Evolutionary conservation across 2,329 filamentous ascomycete species (phyloP).

Genomic region (Aspergillus piperis): DNA sequence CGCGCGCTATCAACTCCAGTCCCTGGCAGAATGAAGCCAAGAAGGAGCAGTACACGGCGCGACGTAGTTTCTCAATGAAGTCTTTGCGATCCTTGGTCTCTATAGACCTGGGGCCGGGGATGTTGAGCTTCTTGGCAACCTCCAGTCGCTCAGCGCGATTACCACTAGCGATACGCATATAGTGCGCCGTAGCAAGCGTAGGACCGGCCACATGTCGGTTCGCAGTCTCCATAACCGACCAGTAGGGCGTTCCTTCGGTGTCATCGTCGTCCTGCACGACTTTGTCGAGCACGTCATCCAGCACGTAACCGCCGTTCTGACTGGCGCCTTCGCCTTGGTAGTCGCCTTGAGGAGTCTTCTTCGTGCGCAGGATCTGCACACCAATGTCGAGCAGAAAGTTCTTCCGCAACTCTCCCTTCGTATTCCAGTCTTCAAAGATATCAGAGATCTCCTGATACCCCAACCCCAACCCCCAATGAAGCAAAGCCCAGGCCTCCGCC

Average conservation of each 20-base stretch:
- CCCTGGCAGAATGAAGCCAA: slow-evolving; percentile 66
- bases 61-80: slow-evolving; percentile 61
- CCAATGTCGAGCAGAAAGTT: slow-evolving; percentile 67
- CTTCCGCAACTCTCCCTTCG: slow-evolving; percentile 57
- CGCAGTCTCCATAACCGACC: slow-evolving; percentile 65
- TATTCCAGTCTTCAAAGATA: slow-evolving; percentile 63
- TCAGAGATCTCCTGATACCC: slow-evolving; percentile 61
- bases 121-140: slow-evolving; percentile 52
- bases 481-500: slow-evolving; percentile 66
- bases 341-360: slow-evolving; percentile 44
- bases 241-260: slow-evolving; percentile 67
- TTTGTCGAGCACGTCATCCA: slow-evolving; percentile 67
- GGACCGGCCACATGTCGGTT: slow-evolving; percentile 64
- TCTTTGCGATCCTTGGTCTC: slow-evolving; percentile 38
- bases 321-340: slow-evolving; percentile 35
- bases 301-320: slow-evolving; percentile 50
- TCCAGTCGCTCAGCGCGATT: slow-evolving; percentile 58
- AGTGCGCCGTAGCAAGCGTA: slow-evolving; percentile 64
- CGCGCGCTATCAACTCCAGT: slow-evolving; percentile 62
- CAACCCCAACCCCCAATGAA: slow-evolving; percentile 61
- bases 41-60: slow-evolving; percentile 63
- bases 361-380: slow-evolving; percentile 59
- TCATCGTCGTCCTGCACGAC: slow-evolving; percentile 69
- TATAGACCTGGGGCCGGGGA: slow-evolving; percentile 42
- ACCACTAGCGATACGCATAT: slow-evolving; percentile 64